Base-by-base conservation (phyloP, 2,329 filamentous ascomycete species). In the Plenodomus biglobosus region DNA sequence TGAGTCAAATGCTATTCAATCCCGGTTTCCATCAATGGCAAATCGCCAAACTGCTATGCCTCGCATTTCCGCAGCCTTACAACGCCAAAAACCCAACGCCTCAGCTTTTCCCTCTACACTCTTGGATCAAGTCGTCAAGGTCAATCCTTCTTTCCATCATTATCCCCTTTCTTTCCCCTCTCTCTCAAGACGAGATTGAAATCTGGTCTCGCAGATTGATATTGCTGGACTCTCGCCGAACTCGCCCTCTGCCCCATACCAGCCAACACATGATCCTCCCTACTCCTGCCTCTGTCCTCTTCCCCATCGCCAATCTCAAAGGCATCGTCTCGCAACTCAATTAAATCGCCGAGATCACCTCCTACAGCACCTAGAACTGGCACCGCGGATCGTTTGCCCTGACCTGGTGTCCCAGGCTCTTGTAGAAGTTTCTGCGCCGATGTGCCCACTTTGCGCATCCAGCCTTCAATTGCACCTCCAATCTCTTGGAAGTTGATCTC, bases 401-500 rank as follows among this genome's bases (percentile, higher is more conserved):
- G 60, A 5, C 62, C 63, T 8, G 62, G 62, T 3, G 42, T 74
- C 44, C 46, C 64, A 46, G 50, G 69, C 57, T 61, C 70, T 35
- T 68, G 52, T n/a, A 73, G 48, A 8, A 71, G 45, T 39, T 68
- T 73, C 16, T 67, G 65, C 3, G 81, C 78, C 64, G 85, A 86
- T 5, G 80, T 77, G 50, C 90, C 90, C 32, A 95, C 85, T 53
- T 90, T 90, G 51, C 92, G 81, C 50, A 97, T 78, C 91, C 94
- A 99, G 1, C 86, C 87, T 73, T 97, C 94, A 22, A 97, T 85
- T 2, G 88, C 87, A 5, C 90, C 87, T 1, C 92, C 91, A 8
- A 95, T 86, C 55, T 92, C 88, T 62, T 96, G 91, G 2, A 97
- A 76, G 7, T 78, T 75, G 18, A 78, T 53, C 16, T 70, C 68